These are phyloP conservation scores for Fusarium veterinarium DNA, from an alignment of 2,329 filamentous ascomycete genomes.

Conservation along the genomic window DNA sequence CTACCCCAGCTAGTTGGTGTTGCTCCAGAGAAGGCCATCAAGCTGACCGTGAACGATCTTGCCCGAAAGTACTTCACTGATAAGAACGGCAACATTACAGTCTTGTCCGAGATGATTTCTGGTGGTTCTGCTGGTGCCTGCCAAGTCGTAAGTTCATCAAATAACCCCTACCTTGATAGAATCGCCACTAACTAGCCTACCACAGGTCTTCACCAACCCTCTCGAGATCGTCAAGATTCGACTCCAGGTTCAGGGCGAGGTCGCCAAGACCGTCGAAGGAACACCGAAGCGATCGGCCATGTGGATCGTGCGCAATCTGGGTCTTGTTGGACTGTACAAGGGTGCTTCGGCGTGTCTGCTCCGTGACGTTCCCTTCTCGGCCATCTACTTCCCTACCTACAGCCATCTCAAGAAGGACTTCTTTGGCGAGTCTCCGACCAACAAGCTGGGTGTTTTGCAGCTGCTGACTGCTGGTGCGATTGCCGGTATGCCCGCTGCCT, in stretches of 20 bases:
- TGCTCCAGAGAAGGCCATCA: constrained; percentile 99
- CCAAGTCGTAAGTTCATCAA: constrained; percentile 84
- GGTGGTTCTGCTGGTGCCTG: constrained; percentile 92
- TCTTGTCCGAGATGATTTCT: constrained; percentile 80
- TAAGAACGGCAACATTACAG: constrained; percentile 78
- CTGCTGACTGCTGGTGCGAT: constrained; percentile 95
- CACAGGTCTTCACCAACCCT: constrained; percentile 92
- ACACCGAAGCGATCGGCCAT: constrained; percentile 90
- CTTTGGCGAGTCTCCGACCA: constrained; percentile 88
- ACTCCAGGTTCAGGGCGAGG: constrained; percentile 95
- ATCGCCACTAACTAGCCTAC: constrained; percentile 5
- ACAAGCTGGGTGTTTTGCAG: constrained; percentile 91
- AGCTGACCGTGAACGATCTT: constrained; percentile 97
- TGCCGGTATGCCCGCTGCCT: constrained; percentile 89
- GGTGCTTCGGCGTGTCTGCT: constrained; percentile 93
- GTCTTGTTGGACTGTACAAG: constrained; percentile 95
- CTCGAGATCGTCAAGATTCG: constrained; percentile 99
- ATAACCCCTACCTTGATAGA: not conserved
- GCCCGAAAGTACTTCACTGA: constrained; percentile 82
- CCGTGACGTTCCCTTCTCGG: constrained; percentile 96
- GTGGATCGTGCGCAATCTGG: constrained; percentile 97
- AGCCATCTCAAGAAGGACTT: constrained; percentile 92
- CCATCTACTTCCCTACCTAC: constrained; percentile 99
- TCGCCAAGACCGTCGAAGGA: constrained; percentile 86
- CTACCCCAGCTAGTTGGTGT: constrained; percentile 96